Base-by-base conservation (phyloP, 1,139 yeast species). In the Kodamaea arcana region DNA sequence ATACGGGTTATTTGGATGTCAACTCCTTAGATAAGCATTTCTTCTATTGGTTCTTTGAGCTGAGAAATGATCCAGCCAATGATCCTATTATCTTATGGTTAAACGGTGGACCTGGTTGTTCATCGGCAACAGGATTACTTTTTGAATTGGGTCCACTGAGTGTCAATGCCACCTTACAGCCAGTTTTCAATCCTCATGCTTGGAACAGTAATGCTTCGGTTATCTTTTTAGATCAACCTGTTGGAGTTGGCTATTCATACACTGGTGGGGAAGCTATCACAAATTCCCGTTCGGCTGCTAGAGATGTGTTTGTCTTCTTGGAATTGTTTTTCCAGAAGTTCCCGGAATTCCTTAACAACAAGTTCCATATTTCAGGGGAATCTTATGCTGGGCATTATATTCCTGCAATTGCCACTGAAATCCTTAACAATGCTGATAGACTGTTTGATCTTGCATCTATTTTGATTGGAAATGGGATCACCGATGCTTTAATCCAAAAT, bases 371-470 rank as follows among this genome's bases (percentile, higher is more conserved):
- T 56, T 79, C 94, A 35, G 95, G 95, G 40, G 95, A 86, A 60
- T 82, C 92, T 10, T 86, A 85, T 51, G 95, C 87, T 25, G 95
- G 95, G 29, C 94, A 84, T 58, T 85, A 85, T 56, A 78, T 85
- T 44, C 95, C 95, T 18, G 77, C 72, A 17, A 79, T 86, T 58
- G 92, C 92, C 13, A 64, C 74, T 31, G 94, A 83, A 53, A 83
- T 86, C 43, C 60, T 83, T 41, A 67, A 63, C 43, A 78, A 79
- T 54, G 77, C 78, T 14, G 85, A 80, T 51, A 72, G 83, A 41
- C 62, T 75, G 14, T 84, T 85, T 56, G 76, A 83, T 45, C 70
- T 85, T 49, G 58, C 76, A 10, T 83, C 94, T 2, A 78, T 84
- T 4, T 57, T 85, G 54, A 84, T 85, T 48, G 95, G 95, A 26